phyloP scores from a whole-genome alignment of 225 moss, liverwort and hornwort species.

The Polytrichum formosum region DNA sequence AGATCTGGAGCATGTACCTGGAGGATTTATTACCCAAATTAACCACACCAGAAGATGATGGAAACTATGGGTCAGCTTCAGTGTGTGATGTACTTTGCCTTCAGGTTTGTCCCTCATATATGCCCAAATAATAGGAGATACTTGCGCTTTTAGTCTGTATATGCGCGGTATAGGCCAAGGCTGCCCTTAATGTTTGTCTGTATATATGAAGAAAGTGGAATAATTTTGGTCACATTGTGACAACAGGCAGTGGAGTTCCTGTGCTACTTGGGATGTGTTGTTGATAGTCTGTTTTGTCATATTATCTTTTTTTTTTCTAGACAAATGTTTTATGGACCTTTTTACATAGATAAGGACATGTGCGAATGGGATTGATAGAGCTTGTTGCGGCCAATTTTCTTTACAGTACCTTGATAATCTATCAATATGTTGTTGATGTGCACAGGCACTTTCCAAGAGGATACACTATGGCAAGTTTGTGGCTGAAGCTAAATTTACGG shows the following conservation, averaged over 20 bases:
- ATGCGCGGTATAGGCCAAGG: background rate
- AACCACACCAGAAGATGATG: slow-evolving; percentile 76
- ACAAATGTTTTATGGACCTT: too few relatives aligned
- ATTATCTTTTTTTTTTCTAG: too few relatives aligned
- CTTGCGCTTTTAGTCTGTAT: background rate
- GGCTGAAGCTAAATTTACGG: slow-evolving; percentile 89
- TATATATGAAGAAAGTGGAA: too few relatives aligned
- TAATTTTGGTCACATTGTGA: too few relatives aligned
- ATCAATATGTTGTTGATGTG: background rate
- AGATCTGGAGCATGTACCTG: slow-evolving; percentile 80
- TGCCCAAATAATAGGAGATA: background rate
- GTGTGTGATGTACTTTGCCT: slow-evolving; percentile 89
- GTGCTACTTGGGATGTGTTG: too few relatives aligned
- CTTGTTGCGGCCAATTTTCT: too few relatives aligned
- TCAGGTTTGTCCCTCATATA: slow-evolving; percentile 42
- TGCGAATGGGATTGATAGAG: too few relatives aligned
- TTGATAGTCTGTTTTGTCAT: too few relatives aligned
- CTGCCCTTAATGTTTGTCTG: background rate
- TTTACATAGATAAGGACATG: too few relatives aligned
- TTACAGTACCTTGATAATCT: background rate
- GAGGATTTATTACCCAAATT: slow-evolving; percentile 69
- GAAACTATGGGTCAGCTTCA: slow-evolving; percentile 85
- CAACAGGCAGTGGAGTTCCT: too few relatives aligned
- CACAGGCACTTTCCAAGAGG: slow-evolving; percentile 86
- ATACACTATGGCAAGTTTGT: slow-evolving; percentile 98